Evolutionary conservation across 306 rosid species (phyloP), one percentile per base, ranked within the genome.

Genomic region (Cicer arietinum): DNA sequence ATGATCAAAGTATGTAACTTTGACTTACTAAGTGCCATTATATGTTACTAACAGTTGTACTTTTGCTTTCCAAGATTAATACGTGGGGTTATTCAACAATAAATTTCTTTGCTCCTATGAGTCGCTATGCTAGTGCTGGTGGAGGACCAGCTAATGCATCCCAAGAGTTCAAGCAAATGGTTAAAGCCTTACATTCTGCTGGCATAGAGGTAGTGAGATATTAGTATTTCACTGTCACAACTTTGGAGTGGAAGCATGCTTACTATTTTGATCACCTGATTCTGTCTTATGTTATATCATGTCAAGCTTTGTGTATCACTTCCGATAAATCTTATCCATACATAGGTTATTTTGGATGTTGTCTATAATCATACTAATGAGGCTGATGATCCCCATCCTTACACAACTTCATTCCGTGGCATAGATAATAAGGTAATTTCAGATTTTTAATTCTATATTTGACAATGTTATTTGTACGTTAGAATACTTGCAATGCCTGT

Each of bases 51-150:
- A 77, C 22, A 47, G 46, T 54, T 76, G 61, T 56, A 18, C 57
- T 82, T 58, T 45, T 78, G 16, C 67, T 56, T 82, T 68, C 61
- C 44, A 82, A 94, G 99, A 90, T 92, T 77, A 94, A 94, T 84
- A 91, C 96, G 14, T 94, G 99, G 99, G 98, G 99, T 70, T 94
- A 94, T 82, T 94, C 99, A 6, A 94, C 99, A 67, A 86, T 90
- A 78, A 94, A 94, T 84, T 94, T 94, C 85, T 94, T 94, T 84
- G 85, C 99, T 59, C 99, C 99, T 37, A 92, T 91, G 97, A 91
- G 93, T 82, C 97, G 99, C 81, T 94, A 94, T 84, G 92, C 96
- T 25, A 91, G 97, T 89, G 89, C 88, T 80, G 97, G 99, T 59
- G 97, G 97, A 76, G 97, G 98, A 75, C 87, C 99, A 40, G 63